Evolutionary conservation across 2,329 filamentous ascomycete genomes (phyloP).

Genomic region (Cercospora nicotianae): DNA sequence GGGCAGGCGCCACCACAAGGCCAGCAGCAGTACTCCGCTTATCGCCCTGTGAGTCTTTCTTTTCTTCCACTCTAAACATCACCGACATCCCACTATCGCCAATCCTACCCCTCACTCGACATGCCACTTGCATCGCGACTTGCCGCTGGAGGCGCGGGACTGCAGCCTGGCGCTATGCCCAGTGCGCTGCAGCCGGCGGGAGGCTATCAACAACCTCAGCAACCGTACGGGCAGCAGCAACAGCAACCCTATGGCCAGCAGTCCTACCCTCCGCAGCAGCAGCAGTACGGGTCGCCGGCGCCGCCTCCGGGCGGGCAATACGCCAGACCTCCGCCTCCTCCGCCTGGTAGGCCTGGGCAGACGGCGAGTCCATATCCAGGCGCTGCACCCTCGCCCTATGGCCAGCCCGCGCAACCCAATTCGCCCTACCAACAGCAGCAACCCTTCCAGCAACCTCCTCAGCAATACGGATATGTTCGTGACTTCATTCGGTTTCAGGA

Average conservation of each 20-base stretch:
- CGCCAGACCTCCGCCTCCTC: constrained; percentile 43
- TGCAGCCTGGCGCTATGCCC: constrained; percentile 39
- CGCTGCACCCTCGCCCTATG: constrained; percentile 30
- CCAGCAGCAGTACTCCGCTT: constrained; percentile 55
- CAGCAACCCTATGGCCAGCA: constrained; percentile 24
- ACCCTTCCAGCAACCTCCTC: constrained; percentile 32
- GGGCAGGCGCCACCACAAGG: constrained; percentile 10
- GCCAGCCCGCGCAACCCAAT: constrained; percentile 24
- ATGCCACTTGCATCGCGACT: constrained; percentile 37
- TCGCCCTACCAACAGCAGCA: constrained; percentile 31
- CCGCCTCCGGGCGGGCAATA: constrained; percentile 38
- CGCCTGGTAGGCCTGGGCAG: constrained; percentile 27
- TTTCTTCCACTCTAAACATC: constrained; percentile 11
- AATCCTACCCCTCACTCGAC: constrained; percentile 8
- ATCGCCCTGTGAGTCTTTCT: constrained; percentile 32
- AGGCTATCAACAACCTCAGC: constrained; percentile 30
- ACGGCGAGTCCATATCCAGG: constrained; percentile 29
- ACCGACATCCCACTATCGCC: constrained; percentile 14
- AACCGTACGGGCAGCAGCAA: constrained; percentile 15
- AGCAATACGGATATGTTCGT: constrained; percentile 38
- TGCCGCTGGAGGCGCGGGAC: constrained; percentile 29
- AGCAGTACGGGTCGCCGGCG: constrained; percentile 38
- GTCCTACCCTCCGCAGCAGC: constrained; percentile 21
- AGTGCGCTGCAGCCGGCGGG: constrained; percentile 43
- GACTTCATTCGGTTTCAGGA: neutral